phyloP scores from a whole-genome alignment of 2,329 filamentous ascomycete species.

The Fusarium secorum region DNA sequence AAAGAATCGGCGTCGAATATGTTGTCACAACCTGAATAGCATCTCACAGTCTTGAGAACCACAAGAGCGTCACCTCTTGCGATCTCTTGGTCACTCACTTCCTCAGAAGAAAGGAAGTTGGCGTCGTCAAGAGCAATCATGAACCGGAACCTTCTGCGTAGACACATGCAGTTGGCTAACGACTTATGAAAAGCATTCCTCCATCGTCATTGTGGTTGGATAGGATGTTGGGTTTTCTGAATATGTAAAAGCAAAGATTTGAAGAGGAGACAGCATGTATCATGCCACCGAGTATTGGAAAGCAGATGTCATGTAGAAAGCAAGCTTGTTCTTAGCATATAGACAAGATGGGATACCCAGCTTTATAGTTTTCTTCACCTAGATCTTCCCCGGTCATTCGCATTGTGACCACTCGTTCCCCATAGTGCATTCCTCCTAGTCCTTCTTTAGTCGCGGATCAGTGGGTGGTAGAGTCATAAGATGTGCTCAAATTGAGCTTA shows the following conservation, averaged over 20 bases:
- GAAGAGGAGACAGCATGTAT: slow-evolving; percentile 26
- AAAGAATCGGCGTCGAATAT: slow-evolving; percentile 18
- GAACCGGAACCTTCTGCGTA: slow-evolving; percentile 22
- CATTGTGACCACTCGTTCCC: slow-evolving; percentile 21
- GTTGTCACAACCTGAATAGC: slow-evolving; percentile 25
- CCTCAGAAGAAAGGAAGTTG: slow-evolving; percentile 10
- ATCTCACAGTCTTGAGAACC: slow-evolving; percentile 6
- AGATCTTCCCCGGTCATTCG: neutral
- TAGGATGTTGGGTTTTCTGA: slow-evolving; percentile 30
- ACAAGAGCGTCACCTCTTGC: slow-evolving; percentile 11
- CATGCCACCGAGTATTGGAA: slow-evolving; percentile 17
- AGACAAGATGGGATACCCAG: slow-evolving; percentile 39
- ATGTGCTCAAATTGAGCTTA: slow-evolving; percentile 31
- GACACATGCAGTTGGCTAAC: slow-evolving; percentile 27
- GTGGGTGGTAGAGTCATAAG: slow-evolving; percentile 36
- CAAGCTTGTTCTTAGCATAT: slow-evolving; percentile 39
- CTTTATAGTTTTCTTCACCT: slow-evolving; percentile 41
- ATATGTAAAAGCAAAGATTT: slow-evolving; percentile 31
- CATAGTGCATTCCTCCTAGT: slow-evolving; percentile 21
- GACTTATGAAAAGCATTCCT: slow-evolving; percentile 35
- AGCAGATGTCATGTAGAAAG: slow-evolving; percentile 38
- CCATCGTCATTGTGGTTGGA: slow-evolving; percentile 29
- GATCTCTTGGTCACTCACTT: neutral
- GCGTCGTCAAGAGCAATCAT: slow-evolving; percentile 31
- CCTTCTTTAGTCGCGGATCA: slow-evolving; percentile 24